phyloP scores from a whole-genome alignment of 116 monocot species.

The Iris pallida region DNA sequence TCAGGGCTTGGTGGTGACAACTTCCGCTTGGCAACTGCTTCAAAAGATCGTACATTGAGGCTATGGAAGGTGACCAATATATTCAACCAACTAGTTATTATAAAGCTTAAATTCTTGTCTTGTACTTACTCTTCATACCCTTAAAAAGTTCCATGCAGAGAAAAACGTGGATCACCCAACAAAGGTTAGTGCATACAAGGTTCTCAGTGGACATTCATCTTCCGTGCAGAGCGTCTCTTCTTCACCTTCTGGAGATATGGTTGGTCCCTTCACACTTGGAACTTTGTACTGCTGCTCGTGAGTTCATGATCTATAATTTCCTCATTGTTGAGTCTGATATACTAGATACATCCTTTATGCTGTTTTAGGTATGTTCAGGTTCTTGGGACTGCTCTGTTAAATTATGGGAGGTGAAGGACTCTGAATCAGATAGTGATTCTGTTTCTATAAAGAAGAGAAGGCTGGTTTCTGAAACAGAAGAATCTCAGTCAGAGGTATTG shows the following conservation, averaged over 20 bases:
- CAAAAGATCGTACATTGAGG: slow-evolving; percentile 79
- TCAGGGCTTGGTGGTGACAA: slow-evolving; percentile 25
- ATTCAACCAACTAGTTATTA: neutral
- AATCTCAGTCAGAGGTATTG: slow-evolving; percentile 76
- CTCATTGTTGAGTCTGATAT: neutral
- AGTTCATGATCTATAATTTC: neutral
- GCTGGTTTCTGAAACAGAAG: slow-evolving; percentile 38
- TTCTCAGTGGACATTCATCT: slow-evolving; percentile 60
- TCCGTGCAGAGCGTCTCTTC: slow-evolving; percentile 69
- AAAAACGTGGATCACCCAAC: slow-evolving; percentile 28
- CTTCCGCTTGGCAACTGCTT: slow-evolving; percentile 63
- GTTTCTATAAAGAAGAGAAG: slow-evolving; percentile 85
- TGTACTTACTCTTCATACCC: slow-evolving; percentile 7
- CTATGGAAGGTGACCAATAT: slow-evolving; percentile 69
- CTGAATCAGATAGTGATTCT: slow-evolving; percentile 42
- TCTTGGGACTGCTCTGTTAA: slow-evolving; percentile 93
- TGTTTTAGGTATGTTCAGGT: slow-evolving; percentile 80
- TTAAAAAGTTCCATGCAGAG: slow-evolving; percentile 51
- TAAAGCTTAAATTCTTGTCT: slow-evolving; percentile 5
- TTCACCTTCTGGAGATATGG: slow-evolving; percentile 65
- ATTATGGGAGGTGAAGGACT: slow-evolving; percentile 67
- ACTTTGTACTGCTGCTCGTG: neutral
- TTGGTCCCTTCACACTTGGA: slow-evolving; percentile 15
- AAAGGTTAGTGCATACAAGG: slow-evolving; percentile 54
- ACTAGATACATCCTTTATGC: slow-evolving; percentile 6